Evolutionary conservation across 345 rosid genomes (phyloP), one percentile per base, ranked within the genome.

Genomic region (Limnanthes douglasii): DNA sequence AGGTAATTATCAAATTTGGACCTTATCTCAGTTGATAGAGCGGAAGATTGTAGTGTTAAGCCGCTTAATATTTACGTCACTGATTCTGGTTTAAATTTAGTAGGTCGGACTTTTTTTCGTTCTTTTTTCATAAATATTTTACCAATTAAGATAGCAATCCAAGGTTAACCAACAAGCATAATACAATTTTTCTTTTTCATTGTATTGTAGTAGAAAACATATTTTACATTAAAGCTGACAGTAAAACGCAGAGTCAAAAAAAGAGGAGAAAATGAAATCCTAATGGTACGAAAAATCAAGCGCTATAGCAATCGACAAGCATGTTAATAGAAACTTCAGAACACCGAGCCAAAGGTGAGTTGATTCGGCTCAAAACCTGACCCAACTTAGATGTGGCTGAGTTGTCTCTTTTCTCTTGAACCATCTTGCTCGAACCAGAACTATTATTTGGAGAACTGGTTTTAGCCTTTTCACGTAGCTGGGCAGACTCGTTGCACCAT

Each of bases 401-500:
- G 24, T 11, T 37, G 0, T 13, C 49, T 9, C 7, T 43, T 21
- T 39, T 50, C 0, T 43, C 18, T 15, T 14, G 53, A 22, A 6
- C 43, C 45, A 34, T 45, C 28, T 35, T 33, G 35, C 19, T 41
- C 6, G 48, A 33, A 3, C 6, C 35, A 50, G 5, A 28, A 9
- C 16, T 15, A 11, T 47, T 39, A 22, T 19, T 30, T 2, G 68
- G 29, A 36, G 41, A 32, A 35, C 31, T 30, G 57, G 59, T 18
- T 31, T 21, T 57, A 32, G 62, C 38, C 36, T 56, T 64, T 41
- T 66, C 70, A 5, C 45, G 53, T 24, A 48, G 57, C 64, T 50
- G 59, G 37, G 56, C 37, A 4, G 16, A 5, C 52, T 68, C 66
- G 19, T 43, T 44, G 5, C 51, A 54, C 73, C 73, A 68, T 22